A percentile compares a stretch with the other conserved stretches of the same genome.
Evolutionary conservation across 2,329 filamentous ascomycete species (phyloP).

Genomic region (Ascochyta viciae-villosae): DNA sequence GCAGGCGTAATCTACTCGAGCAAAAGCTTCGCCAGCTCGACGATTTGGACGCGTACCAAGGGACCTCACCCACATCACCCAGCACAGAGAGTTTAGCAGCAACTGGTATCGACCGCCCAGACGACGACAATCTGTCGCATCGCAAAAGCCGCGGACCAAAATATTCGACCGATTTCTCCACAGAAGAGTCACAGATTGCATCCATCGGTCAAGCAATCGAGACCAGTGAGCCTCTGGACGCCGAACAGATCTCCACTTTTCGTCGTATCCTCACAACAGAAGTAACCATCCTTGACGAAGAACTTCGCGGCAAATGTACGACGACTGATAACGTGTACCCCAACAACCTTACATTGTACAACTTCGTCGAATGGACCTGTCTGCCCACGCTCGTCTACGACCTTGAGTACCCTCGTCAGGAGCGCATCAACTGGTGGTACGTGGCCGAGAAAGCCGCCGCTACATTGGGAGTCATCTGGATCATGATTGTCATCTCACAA

Average conservation of each 20-base stretch:
- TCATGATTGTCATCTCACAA: slow-evolving; percentile 82
- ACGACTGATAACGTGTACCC: slow-evolving; percentile 65
- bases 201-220: slow-evolving; percentile 68
- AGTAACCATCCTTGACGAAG: slow-evolving; percentile 68
- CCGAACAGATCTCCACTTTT: slow-evolving; percentile 69
- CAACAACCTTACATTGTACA: slow-evolving; percentile 68
- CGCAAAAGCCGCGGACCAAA: slow-evolving; percentile 48
- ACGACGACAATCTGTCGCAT: slow-evolving; percentile 11
- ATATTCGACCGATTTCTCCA: slow-evolving; percentile 53
- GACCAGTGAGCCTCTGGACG: slow-evolving; percentile 65
- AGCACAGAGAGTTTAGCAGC: slow-evolving; percentile 9
- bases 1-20: slow-evolving; percentile 54
- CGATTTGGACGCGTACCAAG: slow-evolving; percentile 56
- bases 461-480: slow-evolving; percentile 74
- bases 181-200: slow-evolving; percentile 64
- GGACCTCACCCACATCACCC: slow-evolving; percentile 39
- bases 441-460: slow-evolving; percentile 75
- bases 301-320: slow-evolving; percentile 69
- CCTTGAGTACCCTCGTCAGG: slow-evolving; percentile 75
- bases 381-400: slow-evolving; percentile 82
- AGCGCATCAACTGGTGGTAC: slow-evolving; percentile 75
- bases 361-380: slow-evolving; percentile 76
- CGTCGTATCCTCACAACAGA: slow-evolving; percentile 71
- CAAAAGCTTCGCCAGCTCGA: slow-evolving; percentile 65
- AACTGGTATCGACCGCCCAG: slow-evolving; percentile 24